These are phyloP conservation scores for Avena insularis DNA, from an alignment of 176 grass and related monocot species.

Conservation along the genomic window DNA sequence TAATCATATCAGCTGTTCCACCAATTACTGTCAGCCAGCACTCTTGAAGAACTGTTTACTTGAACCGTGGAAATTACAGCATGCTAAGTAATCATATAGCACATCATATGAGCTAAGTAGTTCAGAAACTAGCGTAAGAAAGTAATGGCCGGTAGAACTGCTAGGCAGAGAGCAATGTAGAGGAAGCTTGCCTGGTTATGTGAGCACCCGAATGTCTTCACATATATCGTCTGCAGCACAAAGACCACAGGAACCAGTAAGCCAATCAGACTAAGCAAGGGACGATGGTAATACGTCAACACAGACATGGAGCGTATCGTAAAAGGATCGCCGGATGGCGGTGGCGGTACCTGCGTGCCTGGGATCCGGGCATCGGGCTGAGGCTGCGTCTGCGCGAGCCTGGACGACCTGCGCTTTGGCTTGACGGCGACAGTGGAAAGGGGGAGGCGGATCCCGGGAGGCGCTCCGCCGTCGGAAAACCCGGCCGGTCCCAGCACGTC, in stretches of 20 bases:
- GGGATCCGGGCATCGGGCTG: constrained; percentile 60
- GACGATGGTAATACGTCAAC: neutral
- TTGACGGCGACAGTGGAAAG: constrained; percentile 69
- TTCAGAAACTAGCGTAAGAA: neutral
- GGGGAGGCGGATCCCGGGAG: constrained; percentile 69
- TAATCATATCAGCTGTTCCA: neutral
- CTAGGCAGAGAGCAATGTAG: neutral
- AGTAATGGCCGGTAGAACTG: neutral
- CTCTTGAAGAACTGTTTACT: neutral
- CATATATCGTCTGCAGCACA: constrained; percentile 74
- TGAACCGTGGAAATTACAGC: neutral
- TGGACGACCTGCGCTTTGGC: constrained; percentile 66
- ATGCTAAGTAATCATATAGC: neutral
- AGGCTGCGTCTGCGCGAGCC: constrained; percentile 44
- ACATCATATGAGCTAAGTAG: neutral
- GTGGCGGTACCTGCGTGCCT: constrained; percentile 67
- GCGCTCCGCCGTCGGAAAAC: constrained; percentile 44
- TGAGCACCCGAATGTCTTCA: constrained; percentile 94
- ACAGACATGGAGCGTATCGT: neutral
- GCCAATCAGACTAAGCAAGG: neutral
- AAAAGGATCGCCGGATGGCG: neutral
- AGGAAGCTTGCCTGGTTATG: constrained; percentile 84
- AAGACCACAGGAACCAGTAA: neutral
- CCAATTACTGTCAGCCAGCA: neutral
- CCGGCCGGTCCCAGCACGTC: constrained; percentile 63